Percentiles rank a stretch among this genome's conserved stretches.
These are phyloP conservation scores for Hygrocybe coccinea DNA, from an alignment of 768 basidiomycete species.

Conservation along the genomic window DNA sequence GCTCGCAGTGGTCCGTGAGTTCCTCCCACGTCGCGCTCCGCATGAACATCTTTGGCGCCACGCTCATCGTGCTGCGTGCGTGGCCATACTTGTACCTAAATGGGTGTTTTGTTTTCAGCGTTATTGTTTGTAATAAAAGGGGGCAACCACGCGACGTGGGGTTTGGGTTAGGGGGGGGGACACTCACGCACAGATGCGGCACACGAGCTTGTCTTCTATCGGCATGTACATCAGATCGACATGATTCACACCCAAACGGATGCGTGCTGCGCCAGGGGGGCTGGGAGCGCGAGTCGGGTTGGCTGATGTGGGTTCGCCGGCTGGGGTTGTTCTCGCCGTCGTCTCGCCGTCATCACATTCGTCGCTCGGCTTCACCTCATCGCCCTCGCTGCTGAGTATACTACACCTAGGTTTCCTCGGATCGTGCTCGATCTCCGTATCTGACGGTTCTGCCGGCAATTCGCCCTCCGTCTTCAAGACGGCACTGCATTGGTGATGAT, in stretches of 20 bases:
- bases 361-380: too few relatives aligned
- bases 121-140: too few relatives aligned
- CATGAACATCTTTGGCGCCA: conserved; percentile 24
- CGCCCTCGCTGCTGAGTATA: too few relatives aligned
- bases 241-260: conserved; percentile 23
- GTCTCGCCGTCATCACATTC: too few relatives aligned
- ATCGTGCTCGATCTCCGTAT: too few relatives aligned
- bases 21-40: conserved; percentile 32
- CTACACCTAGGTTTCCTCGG: too few relatives aligned
- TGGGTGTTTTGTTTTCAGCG: too few relatives aligned
- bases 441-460: too few relatives aligned
- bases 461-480: background rate
- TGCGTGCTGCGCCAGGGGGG: background rate
- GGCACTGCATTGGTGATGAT: background rate
- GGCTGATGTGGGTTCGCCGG: background rate
- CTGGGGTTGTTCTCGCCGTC: background rate
- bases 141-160: too few relatives aligned
- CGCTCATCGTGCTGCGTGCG: background rate
- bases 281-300: background rate
- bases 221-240: conserved; percentile 38
- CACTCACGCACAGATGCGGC: conserved; percentile 37
- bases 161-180: too few relatives aligned
- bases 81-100: background rate
- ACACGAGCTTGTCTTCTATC: conserved; percentile 28
- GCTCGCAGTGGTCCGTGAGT: conserved; percentile 32